A percentile compares a stretch with the other conserved stretches of the same genome.
phyloP scores from a whole-genome alignment of 176 grass and related monocot species.

The Tillandsia fasciculata region DNA sequence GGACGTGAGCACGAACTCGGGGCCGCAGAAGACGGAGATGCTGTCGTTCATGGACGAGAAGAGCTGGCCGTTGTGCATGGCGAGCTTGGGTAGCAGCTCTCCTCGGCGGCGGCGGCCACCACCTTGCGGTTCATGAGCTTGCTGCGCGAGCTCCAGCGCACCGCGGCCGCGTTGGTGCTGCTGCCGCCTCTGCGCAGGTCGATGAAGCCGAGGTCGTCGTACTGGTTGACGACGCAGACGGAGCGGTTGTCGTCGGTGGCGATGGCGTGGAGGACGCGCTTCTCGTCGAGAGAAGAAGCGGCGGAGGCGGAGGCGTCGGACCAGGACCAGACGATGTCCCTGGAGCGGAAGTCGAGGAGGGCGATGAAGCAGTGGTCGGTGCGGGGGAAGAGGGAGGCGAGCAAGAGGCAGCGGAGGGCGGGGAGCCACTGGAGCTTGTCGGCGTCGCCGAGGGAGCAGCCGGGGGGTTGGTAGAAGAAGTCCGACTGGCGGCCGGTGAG shows the following conservation, averaged over 20 bases:
- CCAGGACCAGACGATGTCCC: conserved; percentile 69
- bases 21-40: conserved; percentile 88
- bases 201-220: conserved; percentile 93
- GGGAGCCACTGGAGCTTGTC: conserved; percentile 94
- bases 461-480: conserved; percentile 85
- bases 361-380: conserved; percentile 85
- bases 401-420: conserved; percentile 50
- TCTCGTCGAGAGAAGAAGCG: conserved; percentile 42
- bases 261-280: conserved; percentile 91
- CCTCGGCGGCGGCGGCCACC: conserved; percentile 29
- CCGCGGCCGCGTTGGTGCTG: conserved; percentile 16
- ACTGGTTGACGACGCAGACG: conserved; percentile 90
- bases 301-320: conserved; percentile 44
- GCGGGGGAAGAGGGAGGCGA: conserved; percentile 79
- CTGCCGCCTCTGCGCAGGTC: conserved; percentile 33
- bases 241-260: conserved; percentile 70
- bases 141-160: conserved; percentile 90
- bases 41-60: conserved; percentile 96
- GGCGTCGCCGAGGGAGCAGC: conserved; percentile 63
- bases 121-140: conserved; percentile 78
- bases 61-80: conserved; percentile 77
- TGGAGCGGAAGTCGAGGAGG: conserved; percentile 70
- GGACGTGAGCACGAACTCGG: conserved; percentile 73
- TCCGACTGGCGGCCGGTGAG: conserved; percentile 61
- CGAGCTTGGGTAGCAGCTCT: conserved; percentile 97